Base-by-base conservation (phyloP, 2,329 filamentous ascomycete genomes). In the Cladosporium halotolerans region DNA sequence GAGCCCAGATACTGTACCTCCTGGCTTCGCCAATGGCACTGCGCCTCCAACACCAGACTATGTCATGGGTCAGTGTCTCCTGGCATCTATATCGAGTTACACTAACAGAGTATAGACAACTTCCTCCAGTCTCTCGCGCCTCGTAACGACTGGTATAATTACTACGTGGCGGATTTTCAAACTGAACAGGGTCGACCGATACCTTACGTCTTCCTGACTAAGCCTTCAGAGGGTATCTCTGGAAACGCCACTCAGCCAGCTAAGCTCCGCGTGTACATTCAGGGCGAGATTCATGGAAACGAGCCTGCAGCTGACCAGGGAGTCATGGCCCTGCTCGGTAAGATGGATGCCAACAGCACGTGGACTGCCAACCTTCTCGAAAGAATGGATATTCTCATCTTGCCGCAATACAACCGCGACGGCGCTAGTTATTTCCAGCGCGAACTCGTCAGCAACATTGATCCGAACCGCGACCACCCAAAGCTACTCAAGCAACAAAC, bases 271-370 rank as follows among this genome's bases (percentile, higher is more conserved):
- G 63, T 72, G 10, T 72, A 68, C 64, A 63, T 72, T 6, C 69
- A 72, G 48, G 68, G 63, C 9, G 65, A 59, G 11, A 65, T 70
- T 1, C 69, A 71, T 40, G 69, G 69, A 2, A 69, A 71, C 45
- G 69, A 72, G 50, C 68, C 69, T 10, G 69, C 66, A 3, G 69
- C 67, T 3, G 68, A 71, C 45, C 66, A 71, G 53, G 66, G 68
- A 0, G 57, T 65, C 11, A 59, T 70, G 10, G 69, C 69, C 0
- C 54, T 71, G 1, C 60, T 72, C 0, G 69, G 69, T 6, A 66
- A 66, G 18, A 63, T 72, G 60, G 61, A 67, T 52, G 60, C 61
- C 9, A 64, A 71, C 44, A 62, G 62, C 28, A 57, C 60, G 1
- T 70, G 65, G 67, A 62, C 68, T 6, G 53, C 62, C 5, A 58